phyloP scores from a whole-genome alignment of 1,284 basidiomycete genomes.

The Tetrapyrgos nigripes region DNA sequence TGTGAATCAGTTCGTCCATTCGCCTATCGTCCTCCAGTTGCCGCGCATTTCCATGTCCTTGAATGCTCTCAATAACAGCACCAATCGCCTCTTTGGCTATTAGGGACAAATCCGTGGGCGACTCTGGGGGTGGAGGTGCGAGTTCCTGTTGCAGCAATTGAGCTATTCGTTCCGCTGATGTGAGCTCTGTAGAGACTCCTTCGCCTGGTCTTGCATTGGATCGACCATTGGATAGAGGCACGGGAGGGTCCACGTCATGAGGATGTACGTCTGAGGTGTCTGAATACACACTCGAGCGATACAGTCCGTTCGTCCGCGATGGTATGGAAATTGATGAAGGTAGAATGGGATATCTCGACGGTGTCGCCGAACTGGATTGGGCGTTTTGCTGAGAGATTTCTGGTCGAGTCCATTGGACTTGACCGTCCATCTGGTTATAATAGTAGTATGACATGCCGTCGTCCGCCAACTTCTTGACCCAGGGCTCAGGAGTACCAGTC shows the following conservation, averaged over 20 bases:
- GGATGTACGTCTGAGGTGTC: slow-evolving; percentile 80
- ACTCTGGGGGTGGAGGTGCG: slow-evolving; percentile 60
- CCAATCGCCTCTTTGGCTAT: slow-evolving; percentile 65
- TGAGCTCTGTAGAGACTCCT: slow-evolving; percentile 50
- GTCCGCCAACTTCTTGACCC: slow-evolving; percentile 81
- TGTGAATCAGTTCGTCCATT: slow-evolving; percentile 67
- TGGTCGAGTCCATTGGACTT: slow-evolving; percentile 72
- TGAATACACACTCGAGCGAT: slow-evolving; percentile 71
- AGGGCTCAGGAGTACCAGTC: slow-evolving; percentile 74
- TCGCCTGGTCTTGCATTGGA: slow-evolving; percentile 24
- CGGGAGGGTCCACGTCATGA: slow-evolving; percentile 41
- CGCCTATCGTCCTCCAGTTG: slow-evolving; percentile 59
- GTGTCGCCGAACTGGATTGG: slow-evolving; percentile 17
- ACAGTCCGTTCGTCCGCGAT: slow-evolving; percentile 43
- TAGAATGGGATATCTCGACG: slow-evolving; percentile 24
- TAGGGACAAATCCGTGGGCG: slow-evolving; percentile 64
- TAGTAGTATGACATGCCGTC: slow-evolving; percentile 88
- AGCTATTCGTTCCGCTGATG: slow-evolving; percentile 71
- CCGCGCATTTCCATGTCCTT: slow-evolving; percentile 47
- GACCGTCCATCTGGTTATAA: slow-evolving; percentile 74
- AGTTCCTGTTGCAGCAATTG: slow-evolving; percentile 68
- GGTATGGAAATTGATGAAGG: slow-evolving; percentile 16
- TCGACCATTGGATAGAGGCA: slow-evolving; percentile 37
- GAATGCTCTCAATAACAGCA: slow-evolving; percentile 68
- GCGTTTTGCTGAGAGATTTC: slow-evolving; percentile 30